Base-by-base conservation (phyloP, 2,329 filamentous ascomycete genomes). In the Sarocladium strictum region DNA sequence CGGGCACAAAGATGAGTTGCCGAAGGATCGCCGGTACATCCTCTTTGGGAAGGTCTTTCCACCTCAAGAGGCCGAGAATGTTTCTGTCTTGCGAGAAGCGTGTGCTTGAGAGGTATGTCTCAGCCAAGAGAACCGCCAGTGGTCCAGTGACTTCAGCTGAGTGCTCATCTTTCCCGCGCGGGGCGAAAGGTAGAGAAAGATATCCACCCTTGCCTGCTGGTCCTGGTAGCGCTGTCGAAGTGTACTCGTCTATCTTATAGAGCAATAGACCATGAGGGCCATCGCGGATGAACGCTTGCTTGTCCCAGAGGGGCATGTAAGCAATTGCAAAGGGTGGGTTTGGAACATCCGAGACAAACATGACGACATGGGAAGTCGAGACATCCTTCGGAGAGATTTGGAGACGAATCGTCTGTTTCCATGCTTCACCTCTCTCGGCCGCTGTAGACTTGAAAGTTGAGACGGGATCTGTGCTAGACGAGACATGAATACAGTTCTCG, bases 241-340 rank as follows among this genome's bases (percentile, higher is more conserved):
- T 97, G 64, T 87, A 82, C 67, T 97, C 95, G 63, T 99, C 95
- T 63, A 96, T 89, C 60, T 88, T 89, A 74, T 97, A 96, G 43
- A 99, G 73, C 2, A 95, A 75, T 50, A 97, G 73, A 2, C 84
- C 84, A 66, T 97, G 93, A 19, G 83, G 73, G 0, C 93, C 93
- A 65, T 99, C 93, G 49, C 86, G 81, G 52, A 95, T 83, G 64
- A 99, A 99, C 0, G 94, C 93, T 56, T 91, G 85, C 23, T 90
- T 83, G 53, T 93, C 89, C 94, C 95, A 99, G 2, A 99, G 76
- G 0, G 94, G 94, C 75, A 99, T 86, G 78, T 95, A 92, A 14
- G 89, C 89, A 41, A 97, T 78, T 2, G 94, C 93, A 67, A 97
- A 97, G 0, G 94, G 91, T 45, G 90, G 86, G 54, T 87, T 86